These are phyloP conservation scores for Cystobasidiopsis lactophilus DNA, from an alignment of 768 basidiomycete species.

Conservation along the genomic window DNA sequence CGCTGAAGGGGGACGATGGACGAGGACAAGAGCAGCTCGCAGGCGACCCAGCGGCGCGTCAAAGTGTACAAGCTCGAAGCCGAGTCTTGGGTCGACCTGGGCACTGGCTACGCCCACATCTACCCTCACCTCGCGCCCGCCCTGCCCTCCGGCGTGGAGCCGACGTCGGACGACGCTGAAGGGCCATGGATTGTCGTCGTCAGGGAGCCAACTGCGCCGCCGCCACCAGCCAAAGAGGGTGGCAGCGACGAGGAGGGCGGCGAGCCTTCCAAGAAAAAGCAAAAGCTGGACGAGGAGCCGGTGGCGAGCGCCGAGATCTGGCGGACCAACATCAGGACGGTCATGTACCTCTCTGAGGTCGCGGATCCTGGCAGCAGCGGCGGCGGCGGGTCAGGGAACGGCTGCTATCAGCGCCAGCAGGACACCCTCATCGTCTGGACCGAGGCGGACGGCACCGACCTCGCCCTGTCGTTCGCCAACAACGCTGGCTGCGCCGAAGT, in stretches of 20 bases:
- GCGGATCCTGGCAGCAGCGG: conserved; percentile 11
- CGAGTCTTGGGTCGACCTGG: conserved; percentile 80
- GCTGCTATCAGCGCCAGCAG: conserved; percentile 4
- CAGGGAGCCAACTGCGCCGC: background rate
- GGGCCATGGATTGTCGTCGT: conserved; percentile 24
- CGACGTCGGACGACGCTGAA: conserved; percentile 19
- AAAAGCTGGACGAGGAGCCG: background rate
- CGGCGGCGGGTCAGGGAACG: too few species aligned
- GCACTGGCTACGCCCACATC: conserved; percentile 88
- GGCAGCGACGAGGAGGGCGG: conserved; percentile 55
- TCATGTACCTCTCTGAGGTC: conserved; percentile 1
- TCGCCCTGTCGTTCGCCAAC: conserved; percentile 91
- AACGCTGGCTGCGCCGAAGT: conserved; percentile 85
- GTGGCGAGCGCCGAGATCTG: conserved; percentile 2
- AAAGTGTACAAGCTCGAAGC: conserved; percentile 89
- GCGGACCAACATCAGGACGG: conserved; percentile 1
- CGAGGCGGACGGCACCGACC: conserved; percentile 78
- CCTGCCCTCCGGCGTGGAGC: background rate
- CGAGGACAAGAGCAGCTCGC: too few species aligned
- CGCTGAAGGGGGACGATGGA: too few species aligned
- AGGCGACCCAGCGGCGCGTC: conserved; percentile 7
- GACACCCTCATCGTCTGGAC: conserved; percentile 99
- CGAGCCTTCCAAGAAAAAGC: background rate
- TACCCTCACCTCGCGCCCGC: conserved; percentile 32
- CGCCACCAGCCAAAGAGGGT: conserved; percentile 2